A percentile compares a stretch with the other conserved stretches of the same genome.
Conservation (phyloP, 208 protist species). For the Endotrypanum monterogeii region DNA sequence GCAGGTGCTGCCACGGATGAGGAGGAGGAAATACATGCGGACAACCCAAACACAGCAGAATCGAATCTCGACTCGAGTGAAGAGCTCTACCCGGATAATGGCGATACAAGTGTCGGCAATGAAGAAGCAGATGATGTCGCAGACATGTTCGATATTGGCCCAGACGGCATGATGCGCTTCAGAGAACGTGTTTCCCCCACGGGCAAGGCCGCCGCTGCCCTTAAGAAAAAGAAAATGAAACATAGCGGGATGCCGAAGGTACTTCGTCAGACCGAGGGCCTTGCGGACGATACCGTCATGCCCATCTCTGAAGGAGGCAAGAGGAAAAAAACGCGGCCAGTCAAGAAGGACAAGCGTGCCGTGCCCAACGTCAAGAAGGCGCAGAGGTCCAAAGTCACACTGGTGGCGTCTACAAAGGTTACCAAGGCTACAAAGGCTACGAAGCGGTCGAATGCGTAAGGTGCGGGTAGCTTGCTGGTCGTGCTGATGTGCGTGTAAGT, state of each 20-base stretch:
- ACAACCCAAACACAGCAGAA: background rate
- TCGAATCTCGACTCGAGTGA: constrained; percentile 7
- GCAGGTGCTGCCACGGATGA: constrained; percentile 21
- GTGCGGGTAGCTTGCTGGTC: no score
- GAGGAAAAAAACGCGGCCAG: constrained; percentile 17
- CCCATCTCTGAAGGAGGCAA: constrained; percentile 6
- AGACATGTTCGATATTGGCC: constrained; percentile 21
- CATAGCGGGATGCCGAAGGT: constrained; percentile 22
- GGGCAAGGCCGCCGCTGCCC: background rate
- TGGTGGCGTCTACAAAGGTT: background rate
- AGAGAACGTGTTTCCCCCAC: constrained; percentile 8
- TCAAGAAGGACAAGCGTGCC: constrained; percentile 20
- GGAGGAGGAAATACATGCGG: constrained; percentile 13
- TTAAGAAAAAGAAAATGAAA: constrained; percentile 10
- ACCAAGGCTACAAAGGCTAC: constrained; percentile 4
- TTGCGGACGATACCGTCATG: background rate
- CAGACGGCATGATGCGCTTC: constrained; percentile 27
- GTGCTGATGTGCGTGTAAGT: background rate
- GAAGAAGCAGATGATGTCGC: constrained; percentile 5
- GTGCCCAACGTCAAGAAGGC: background rate
- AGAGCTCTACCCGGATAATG: constrained; percentile 17
- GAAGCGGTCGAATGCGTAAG: constrained; percentile 6
- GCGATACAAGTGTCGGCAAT: constrained; percentile 11
- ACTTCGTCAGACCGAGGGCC: constrained; percentile 40
- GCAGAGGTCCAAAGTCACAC: background rate